phyloP scores from a whole-genome alignment of 2,329 filamentous ascomycete species.

The Aureobasidium uvarum region DNA sequence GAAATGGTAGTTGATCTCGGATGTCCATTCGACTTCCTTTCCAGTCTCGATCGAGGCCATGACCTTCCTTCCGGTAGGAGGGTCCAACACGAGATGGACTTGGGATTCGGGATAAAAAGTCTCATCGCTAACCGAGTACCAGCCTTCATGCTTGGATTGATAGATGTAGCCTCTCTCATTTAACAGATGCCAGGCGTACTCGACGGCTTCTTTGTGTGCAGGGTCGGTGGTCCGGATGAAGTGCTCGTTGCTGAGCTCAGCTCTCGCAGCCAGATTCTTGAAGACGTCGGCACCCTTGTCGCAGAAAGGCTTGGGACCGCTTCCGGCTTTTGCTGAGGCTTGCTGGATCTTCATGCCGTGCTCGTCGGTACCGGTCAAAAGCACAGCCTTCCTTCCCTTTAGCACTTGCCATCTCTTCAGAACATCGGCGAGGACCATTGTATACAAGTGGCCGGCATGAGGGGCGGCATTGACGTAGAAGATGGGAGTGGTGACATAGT shows the following conservation, averaged over 20 bases:
- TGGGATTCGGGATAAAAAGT: constrained; percentile 83
- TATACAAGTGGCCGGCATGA: constrained; percentile 92
- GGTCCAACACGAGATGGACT: constrained; percentile 71
- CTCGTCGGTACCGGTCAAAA: constrained; percentile 93
- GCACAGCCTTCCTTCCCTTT: constrained; percentile 65
- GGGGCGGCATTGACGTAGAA: constrained; percentile 99
- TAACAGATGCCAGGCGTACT: constrained; percentile 84
- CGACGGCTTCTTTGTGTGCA: constrained; percentile 78
- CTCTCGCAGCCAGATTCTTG: constrained; percentile 66
- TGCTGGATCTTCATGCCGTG: constrained; percentile 97
- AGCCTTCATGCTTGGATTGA: constrained; percentile 81
- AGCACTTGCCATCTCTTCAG: constrained; percentile 88
- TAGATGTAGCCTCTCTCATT: constrained; percentile 76
- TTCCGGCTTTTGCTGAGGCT: constrained; percentile 69
- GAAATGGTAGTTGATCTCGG: constrained; percentile 94
- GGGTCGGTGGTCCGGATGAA: constrained; percentile 91
- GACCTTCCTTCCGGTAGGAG: constrained; percentile 76
- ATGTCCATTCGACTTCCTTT: constrained; percentile 90
- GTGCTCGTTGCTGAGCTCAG: constrained; percentile 72
- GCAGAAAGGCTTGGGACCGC: constrained; percentile 80
- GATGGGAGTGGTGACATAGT: constrained; percentile 93
- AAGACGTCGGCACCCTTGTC: constrained; percentile 81
- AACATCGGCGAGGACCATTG: constrained; percentile 85
- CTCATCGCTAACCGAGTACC: constrained; percentile 97
- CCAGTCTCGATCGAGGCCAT: constrained; percentile 84